These are phyloP conservation scores for Melanogaster broomeanus DNA, from an alignment of 768 basidiomycete species.

Conservation along the genomic window DNA sequence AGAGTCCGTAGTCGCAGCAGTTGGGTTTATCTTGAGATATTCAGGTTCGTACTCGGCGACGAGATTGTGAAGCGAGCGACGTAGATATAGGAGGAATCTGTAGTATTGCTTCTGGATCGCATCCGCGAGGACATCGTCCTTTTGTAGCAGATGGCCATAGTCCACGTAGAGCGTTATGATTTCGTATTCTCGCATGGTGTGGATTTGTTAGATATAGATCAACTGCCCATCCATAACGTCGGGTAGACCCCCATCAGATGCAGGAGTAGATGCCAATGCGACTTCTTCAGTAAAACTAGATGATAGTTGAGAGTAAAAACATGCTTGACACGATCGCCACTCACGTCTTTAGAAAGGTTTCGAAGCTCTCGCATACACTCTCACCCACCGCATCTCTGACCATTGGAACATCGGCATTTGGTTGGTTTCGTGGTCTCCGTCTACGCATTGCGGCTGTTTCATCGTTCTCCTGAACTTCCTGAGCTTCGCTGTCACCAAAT, in stretches of 20 bases:
- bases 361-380: constrained; percentile 90
- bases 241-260: constrained; percentile 64
- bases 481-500: constrained; percentile 53
- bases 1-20: constrained; percentile 83
- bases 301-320: neutral
- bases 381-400: constrained; percentile 96
- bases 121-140: constrained; percentile 90
- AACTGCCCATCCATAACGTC: constrained; percentile 60
- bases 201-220: constrained; percentile 91
- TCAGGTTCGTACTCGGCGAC: constrained; percentile 90
- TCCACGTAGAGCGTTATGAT: constrained; percentile 97
- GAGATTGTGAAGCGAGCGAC: constrained; percentile 86
- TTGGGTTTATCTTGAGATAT: constrained; percentile 93
- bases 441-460: constrained; percentile 45
- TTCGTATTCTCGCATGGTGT: constrained; percentile 92
- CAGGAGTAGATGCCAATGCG: constrained; percentile 77
- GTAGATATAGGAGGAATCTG: constrained; percentile 92
- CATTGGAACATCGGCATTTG: constrained; percentile 72
- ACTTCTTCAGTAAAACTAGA: constrained; percentile 83
- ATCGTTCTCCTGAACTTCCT: constrained; percentile 41
- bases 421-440: constrained; percentile 42
- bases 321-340: constrained; percentile 27
- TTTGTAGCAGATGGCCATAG: constrained; percentile 84
- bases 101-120: constrained; percentile 96
- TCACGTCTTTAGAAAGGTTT: constrained; percentile 88